Evolutionary conservation across 1,284 basidiomycete species (phyloP), one percentile per base, ranked within the genome.

Genomic region (Athelia sp.): DNA sequence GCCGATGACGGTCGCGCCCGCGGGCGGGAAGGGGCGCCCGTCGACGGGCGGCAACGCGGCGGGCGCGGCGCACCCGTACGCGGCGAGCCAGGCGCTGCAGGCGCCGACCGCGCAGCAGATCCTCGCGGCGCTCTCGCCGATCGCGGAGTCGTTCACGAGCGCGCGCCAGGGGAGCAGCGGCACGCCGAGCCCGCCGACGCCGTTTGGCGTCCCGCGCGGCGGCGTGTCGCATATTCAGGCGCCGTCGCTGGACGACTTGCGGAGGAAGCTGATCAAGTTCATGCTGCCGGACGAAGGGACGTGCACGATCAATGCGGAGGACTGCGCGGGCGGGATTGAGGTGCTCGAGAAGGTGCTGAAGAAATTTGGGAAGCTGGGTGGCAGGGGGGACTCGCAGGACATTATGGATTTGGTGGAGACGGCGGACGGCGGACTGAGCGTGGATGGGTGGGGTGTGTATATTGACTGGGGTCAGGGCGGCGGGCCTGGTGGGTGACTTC

Each of bases 401-500:
- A 40, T 40, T n/a, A 62, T 71, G 48, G 81, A 78, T 50, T 70
- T 74, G 35, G 72, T 76, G 17, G 77, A 79, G 49, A 79, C 75
- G 0, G 79, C 79, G 17, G 81, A 82, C 23, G 82, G 82, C 2
- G 83, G 81, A 1, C 70, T 95, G 14, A 80, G 79, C 49, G 83
- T 94, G 2, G 90, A 95, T 55, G 92, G 92, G 0, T 97, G 93
- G 90, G 89, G 84, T 15, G 85, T 93, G 0, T 93, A 81, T 66
- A 69, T 87, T 40, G 81, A 87, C 50, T 70, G 71, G 62, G 73
- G 73, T 13, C 74, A 79, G 44, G 76, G 76, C 14, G 78, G 79
- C 43, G 78, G 77, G 2, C 66, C 72, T 51, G 77, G 87, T 87
- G 58, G 53, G 77, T 32, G 13, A 4, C 17, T 36, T 24, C 34